Percentiles rank a stretch among this genome's conserved stretches.
phyloP scores from a whole-genome alignment of 192 early-diverging fungal species.

The Coemansia sp. region DNA sequence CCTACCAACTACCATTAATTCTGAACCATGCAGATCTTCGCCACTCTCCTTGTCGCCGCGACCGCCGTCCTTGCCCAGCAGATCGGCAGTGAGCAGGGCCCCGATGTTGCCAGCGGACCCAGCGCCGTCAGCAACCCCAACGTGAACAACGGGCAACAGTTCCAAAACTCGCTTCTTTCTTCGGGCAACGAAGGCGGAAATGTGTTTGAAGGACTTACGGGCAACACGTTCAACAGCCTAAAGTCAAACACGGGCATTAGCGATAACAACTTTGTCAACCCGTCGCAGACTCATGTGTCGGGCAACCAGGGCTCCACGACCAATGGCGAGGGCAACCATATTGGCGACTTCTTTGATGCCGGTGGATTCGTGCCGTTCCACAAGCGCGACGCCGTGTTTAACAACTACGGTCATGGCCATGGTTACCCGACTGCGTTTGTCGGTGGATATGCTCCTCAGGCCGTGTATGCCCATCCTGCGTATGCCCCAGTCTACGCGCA shows the following conservation, averaged over 20 bases:
- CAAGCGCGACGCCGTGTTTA: slow-evolving; percentile 27
- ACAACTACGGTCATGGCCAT: slow-evolving; percentile 21
- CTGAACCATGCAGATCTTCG: slow-evolving; percentile 49
- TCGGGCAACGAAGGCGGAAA: slow-evolving; percentile 31
- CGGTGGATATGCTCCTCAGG: slow-evolving; percentile 7
- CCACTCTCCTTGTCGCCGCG: slow-evolving; percentile 52
- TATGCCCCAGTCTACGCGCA: not conserved
- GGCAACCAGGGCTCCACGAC: slow-evolving; percentile 38
- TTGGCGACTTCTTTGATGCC: slow-evolving; percentile 22
- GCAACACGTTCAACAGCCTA: slow-evolving; percentile 22
- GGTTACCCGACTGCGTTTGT: slow-evolving; percentile 9
- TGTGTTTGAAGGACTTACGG: slow-evolving; percentile 14
- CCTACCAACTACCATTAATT: slow-evolving; percentile 1
- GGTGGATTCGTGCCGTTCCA: slow-evolving; percentile 11
- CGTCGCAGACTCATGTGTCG: slow-evolving; percentile 16
- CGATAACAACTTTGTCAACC: slow-evolving; percentile 41
- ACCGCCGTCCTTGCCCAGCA: slow-evolving; percentile 53
- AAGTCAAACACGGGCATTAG: slow-evolving; percentile 24
- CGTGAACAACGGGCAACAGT: slow-evolving; percentile 48
- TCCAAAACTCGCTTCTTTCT: slow-evolving; percentile 32
- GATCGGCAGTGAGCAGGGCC: slow-evolving; percentile 32
- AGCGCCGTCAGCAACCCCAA: slow-evolving; percentile 46
- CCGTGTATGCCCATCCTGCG: slow-evolving; percentile 1
- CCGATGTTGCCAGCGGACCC: slow-evolving; percentile 26
- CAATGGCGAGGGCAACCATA: slow-evolving; percentile 40